Conservation (phyloP, 2,329 filamentous ascomycete species). For the Aphanocladium album region DNA sequence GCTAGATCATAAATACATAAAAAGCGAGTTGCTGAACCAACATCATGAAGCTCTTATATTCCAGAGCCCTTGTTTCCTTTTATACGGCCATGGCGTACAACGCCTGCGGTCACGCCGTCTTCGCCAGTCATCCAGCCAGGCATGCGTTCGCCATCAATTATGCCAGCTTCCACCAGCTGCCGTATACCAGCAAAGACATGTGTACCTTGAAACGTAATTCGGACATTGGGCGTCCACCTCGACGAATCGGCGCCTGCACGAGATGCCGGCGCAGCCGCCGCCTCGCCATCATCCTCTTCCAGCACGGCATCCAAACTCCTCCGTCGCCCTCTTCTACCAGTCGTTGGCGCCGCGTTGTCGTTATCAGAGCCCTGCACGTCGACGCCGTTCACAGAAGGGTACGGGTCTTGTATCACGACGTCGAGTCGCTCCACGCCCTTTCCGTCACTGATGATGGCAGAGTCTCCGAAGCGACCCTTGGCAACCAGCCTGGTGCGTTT, state of each 20-base stretch:
- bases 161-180: constrained; percentile 69
- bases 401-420: constrained; percentile 54
- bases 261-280: background rate
- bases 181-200: constrained; percentile 80
- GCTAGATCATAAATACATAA: background rate
- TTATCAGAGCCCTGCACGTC: constrained; percentile 15
- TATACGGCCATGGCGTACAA: constrained; percentile 63
- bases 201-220: constrained; percentile 65
- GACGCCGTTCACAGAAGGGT: constrained; percentile 30
- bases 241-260: constrained; percentile 10
- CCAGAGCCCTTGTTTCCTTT: constrained; percentile 53
- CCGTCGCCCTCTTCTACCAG: constrained; percentile 12
- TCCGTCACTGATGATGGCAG: constrained; percentile 50
- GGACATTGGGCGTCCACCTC: constrained; percentile 39
- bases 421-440: constrained; percentile 59
- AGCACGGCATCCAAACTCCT: constrained; percentile 29
- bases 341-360: constrained; percentile 7
- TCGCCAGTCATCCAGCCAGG: constrained; percentile 91
- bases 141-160: constrained; percentile 72
- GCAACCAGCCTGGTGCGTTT: constrained; percentile 61
- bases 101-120: constrained; percentile 69
- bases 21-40: background rate
- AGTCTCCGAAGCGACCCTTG: constrained; percentile 64
- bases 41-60: constrained; percentile 28
- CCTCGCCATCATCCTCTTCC: constrained; percentile 22